These are phyloP conservation scores for Populus hybrid DNA, from an alignment of 441 rosid genomes.

Conservation along the genomic window DNA sequence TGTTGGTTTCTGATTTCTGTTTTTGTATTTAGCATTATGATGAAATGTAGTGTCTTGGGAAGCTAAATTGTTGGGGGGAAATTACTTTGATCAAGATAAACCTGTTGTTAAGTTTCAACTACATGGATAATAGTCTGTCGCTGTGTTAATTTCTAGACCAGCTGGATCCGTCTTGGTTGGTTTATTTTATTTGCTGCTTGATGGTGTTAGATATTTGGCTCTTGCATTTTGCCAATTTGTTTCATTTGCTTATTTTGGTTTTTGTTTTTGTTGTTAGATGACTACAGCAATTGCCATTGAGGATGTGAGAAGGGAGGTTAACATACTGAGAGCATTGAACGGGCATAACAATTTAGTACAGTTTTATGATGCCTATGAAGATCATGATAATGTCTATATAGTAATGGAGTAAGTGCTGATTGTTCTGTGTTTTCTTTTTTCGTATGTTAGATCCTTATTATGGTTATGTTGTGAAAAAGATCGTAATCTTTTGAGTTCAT, in stretches of 20 bases:
- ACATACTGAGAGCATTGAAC: constrained; percentile 79
- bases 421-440: constrained; percentile 1
- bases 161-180: not conserved
- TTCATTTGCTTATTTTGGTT: constrained; percentile 11
- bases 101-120: not conserved
- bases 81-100: not conserved
- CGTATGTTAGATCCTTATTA: not conserved
- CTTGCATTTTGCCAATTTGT: not conserved
- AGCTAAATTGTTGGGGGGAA: not conserved
- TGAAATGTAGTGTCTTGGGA: not conserved
- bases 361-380: constrained; percentile 89
- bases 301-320: constrained; percentile 98
- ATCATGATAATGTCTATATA: constrained; percentile 79
- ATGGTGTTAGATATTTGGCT: not conserved
- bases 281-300: constrained; percentile 96
- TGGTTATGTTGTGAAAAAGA: not conserved
- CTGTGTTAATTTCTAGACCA: not conserved
- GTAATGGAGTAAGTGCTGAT: constrained; percentile 90
- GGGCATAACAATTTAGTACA: constrained; percentile 79
- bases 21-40: not conserved
- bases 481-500: not conserved
- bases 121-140: not conserved
- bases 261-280: constrained; percentile 52
- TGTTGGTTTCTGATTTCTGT: too few species aligned
- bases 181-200: not conserved